These are phyloP conservation scores for Colletotrichum navitas DNA, from an alignment of 2,329 filamentous ascomycete genomes.

Conservation along the genomic window DNA sequence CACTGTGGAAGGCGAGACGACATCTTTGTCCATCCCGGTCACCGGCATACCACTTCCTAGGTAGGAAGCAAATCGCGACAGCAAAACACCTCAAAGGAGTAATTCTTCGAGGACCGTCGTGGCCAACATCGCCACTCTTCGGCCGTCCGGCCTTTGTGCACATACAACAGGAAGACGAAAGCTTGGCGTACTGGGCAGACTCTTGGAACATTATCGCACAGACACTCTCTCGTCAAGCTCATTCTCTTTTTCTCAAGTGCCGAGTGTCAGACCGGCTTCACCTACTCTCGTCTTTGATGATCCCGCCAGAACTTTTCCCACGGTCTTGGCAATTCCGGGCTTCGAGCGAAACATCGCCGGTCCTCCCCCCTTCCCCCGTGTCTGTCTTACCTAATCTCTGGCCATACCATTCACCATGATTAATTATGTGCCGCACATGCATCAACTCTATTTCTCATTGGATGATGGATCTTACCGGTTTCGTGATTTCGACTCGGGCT, in stretches of 20 bases:
- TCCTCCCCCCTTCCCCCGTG: not conserved
- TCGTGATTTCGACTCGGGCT: not conserved
- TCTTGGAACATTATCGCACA: not conserved
- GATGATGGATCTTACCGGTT: not conserved
- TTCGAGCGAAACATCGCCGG: constrained; percentile 42
- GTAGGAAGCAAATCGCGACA: too few relatives aligned
- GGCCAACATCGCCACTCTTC: not conserved
- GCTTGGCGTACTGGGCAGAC: not conserved
- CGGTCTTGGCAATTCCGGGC: constrained; percentile 29
- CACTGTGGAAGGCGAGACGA: constrained; percentile 8
- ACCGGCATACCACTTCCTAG: not conserved
- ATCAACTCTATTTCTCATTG: not conserved
- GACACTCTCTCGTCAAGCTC: not conserved
- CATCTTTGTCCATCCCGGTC: not conserved
- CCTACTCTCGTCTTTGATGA: not conserved
- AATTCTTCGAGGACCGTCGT: not conserved
- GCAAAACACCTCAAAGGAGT: not conserved
- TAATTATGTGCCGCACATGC: not conserved
- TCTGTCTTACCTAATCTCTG: not conserved
- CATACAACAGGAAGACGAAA: not conserved
- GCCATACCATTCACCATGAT: not conserved
- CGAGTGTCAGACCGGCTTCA: not conserved
- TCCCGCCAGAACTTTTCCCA: constrained; percentile 19
- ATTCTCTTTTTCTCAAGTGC: not conserved
- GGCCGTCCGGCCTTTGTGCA: not conserved